Conservation (phyloP, 495 filamentous ascomycete genomes). For the Barbatosphaeria neglecta region DNA sequence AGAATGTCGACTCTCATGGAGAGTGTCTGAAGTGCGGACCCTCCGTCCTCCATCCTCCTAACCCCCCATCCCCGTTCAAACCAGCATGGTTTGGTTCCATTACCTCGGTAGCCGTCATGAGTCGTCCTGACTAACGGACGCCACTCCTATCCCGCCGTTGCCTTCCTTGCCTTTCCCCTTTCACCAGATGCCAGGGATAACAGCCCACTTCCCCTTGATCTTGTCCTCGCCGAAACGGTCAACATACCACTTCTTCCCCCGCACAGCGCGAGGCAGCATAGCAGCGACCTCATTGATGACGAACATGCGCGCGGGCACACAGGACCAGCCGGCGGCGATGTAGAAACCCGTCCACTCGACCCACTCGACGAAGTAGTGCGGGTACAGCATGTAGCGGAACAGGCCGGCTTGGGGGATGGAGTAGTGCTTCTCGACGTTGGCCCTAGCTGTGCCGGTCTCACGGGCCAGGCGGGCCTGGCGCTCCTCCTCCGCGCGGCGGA, state of each 20-base stretch:
- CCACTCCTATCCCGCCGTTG: no score
- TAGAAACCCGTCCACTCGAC: conserved; percentile 88
- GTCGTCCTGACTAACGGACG: no score
- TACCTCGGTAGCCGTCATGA: no score
- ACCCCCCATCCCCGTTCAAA: no score
- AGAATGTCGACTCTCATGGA: no score
- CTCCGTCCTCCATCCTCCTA: no score
- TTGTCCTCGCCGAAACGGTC: conserved; percentile 73
- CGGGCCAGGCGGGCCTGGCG: conserved; percentile 28
- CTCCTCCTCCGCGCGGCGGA: conserved; percentile 50
- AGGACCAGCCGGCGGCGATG: conserved; percentile 50
- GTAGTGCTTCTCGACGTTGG: conserved; percentile 67
- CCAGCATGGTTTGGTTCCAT: no score
- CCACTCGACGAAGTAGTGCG: conserved; percentile 94
- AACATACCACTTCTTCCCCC: conserved; percentile 78
- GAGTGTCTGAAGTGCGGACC: no score
- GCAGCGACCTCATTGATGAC: conserved; percentile 75
- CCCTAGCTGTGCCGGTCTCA: conserved; percentile 24
- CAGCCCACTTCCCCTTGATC: conserved; percentile 63
- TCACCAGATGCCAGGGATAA: conserved; percentile 66
- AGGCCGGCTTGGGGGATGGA: conserved; percentile 73
- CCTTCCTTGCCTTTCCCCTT: background rate
- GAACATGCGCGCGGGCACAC: conserved; percentile 67
- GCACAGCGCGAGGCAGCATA: conserved; percentile 82
- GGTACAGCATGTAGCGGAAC: conserved; percentile 73